Base-by-base conservation (phyloP, 1,284 basidiomycete genomes). In the Austroboletus novae-zelandiae region DNA sequence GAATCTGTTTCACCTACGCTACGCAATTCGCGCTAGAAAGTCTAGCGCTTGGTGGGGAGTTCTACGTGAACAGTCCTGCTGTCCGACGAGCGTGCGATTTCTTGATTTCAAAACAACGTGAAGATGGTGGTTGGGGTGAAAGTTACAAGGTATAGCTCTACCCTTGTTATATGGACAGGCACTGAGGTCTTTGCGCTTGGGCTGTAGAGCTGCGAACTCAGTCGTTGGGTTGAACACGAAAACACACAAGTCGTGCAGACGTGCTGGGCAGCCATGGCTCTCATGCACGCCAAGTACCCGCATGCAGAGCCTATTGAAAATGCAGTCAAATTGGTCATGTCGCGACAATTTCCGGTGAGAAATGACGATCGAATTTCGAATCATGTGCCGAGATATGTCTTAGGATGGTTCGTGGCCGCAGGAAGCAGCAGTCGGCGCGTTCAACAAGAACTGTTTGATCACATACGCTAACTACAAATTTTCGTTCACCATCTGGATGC, bases 61-160 rank as follows among this genome's bases (percentile, higher is more conserved):
- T 84, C n/a, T 95, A 93, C 67, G 76, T 71, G 40, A 98, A 86
- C 41, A 95, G 91, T 55, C 67, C 76, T 25, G 69, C 75, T 39
- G 84, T 89, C 31, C 78, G 79, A 47, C 76, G 77, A 47, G 96
- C 94, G 1, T 99, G 97, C 66, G 78, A 87, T 23, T 98, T 97
- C 71, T 71, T 99, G 43, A 61, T 95, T 27, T 66, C 75, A 37
- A 93, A 94, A 66, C 97, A 98, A 71, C 84, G 89, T 66, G 75
- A 73, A 4, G 97, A 99, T 64, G 97, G 97, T 20, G 97, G 97
- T 3, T 99, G 97, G 96, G 96, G 96, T n/a, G 97, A 99, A 71
- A 95, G 91, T 60, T 98, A 94, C 71, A 86, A 91, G 83, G 94
- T 93, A 51, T 54, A 79, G 20, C 29, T 8, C 4, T 20, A 15